phyloP scores from a whole-genome alignment of 2,329 filamentous ascomycete genomes.

The Fusarium zealandicum region DNA sequence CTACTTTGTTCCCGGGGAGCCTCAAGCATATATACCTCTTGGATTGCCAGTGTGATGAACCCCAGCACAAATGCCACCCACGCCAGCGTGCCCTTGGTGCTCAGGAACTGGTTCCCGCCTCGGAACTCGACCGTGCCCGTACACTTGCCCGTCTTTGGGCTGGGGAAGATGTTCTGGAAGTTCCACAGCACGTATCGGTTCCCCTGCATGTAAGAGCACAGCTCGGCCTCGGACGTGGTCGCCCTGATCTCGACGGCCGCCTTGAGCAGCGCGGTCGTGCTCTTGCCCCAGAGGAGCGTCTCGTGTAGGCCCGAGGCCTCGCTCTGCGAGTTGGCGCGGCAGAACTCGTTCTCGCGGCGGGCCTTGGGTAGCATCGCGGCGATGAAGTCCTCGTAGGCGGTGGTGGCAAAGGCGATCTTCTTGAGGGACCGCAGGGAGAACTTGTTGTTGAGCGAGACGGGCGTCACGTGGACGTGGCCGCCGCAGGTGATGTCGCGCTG shows the following conservation, averaged over 20 bases:
- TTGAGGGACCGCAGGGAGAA: constrained; percentile 48
- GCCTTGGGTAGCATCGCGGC: constrained; percentile 43
- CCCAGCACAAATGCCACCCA: constrained; percentile 51
- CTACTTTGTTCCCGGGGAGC: too few relatives aligned
- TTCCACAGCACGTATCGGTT: constrained; percentile 52
- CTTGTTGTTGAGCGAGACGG: constrained; percentile 43
- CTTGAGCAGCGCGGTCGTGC: constrained; percentile 33
- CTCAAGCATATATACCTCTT: constrained; percentile 44
- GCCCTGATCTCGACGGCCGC: constrained; percentile 44
- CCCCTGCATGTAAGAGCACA: constrained; percentile 50
- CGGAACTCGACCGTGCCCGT: constrained; percentile 51
- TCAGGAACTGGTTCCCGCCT: constrained; percentile 50
- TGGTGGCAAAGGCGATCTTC: constrained; percentile 48
- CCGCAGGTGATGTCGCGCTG: constrained; percentile 48
- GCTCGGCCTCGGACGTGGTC: constrained; percentile 39
- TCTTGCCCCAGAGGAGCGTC: constrained; percentile 42
- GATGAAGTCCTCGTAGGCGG: constrained; percentile 48
- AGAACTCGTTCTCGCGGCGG: constrained; percentile 49
- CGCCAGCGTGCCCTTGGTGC: constrained; percentile 47
- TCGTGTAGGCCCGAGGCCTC: constrained; percentile 42
- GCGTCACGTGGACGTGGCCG: constrained; percentile 52
- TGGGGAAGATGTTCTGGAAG: constrained; percentile 50
- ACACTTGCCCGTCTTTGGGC: constrained; percentile 48
- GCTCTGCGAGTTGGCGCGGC: constrained; percentile 45
- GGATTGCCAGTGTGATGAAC: constrained; percentile 48